Evolutionary conservation across 2,329 filamentous ascomycete species (phyloP).

Genomic region (Fusarium sp.): DNA sequence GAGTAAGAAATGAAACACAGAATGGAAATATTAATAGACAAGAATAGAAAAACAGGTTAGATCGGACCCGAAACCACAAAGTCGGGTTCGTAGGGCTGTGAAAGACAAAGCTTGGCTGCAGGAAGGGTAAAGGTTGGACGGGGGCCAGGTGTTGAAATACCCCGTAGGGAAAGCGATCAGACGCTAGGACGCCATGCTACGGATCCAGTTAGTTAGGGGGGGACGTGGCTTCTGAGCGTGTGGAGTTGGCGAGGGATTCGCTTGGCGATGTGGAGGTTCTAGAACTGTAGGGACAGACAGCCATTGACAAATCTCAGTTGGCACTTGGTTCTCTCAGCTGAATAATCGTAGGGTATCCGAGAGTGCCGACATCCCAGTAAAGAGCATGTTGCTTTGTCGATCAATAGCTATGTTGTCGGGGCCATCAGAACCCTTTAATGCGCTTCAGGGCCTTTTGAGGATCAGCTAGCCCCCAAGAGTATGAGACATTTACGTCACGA

Average conservation of each 20-base stretch:
- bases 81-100: slow-evolving; percentile 1
- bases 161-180: slow-evolving; percentile 11
- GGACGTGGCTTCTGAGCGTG: background rate
- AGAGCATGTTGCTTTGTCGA: background rate
- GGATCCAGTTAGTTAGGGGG: slow-evolving; percentile 3
- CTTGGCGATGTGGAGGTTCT: background rate
- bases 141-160: slow-evolving; percentile 23
- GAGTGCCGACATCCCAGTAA: background rate
- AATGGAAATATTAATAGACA: background rate
- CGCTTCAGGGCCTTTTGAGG: background rate
- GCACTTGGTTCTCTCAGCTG: background rate
- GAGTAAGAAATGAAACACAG: background rate
- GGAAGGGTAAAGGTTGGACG: background rate
- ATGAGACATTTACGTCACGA: background rate
- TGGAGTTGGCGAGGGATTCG: background rate
- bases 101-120: background rate
- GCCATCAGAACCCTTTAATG: background rate
- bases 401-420: background rate
- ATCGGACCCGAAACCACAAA: background rate
- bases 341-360: background rate
- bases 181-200: background rate
- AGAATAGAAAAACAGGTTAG: background rate
- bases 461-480: background rate
- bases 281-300: background rate
- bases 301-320: background rate